Percentiles rank a stretch among this genome's conserved stretches.
Conservation (phyloP, 2,329 filamentous ascomycete genomes). For the Neonectria sp. region DNA sequence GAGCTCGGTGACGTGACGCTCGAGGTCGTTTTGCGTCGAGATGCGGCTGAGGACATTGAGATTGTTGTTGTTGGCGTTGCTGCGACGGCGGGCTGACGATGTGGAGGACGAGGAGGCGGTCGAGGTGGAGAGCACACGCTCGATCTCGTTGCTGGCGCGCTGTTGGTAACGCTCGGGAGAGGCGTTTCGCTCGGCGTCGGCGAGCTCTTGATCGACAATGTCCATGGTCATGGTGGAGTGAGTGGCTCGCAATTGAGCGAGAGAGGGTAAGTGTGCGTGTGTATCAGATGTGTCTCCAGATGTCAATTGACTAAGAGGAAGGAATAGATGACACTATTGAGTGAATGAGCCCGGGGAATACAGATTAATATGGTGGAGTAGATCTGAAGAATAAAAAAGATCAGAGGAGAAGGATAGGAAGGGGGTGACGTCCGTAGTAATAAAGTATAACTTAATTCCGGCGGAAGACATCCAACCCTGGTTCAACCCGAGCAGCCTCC, state of each 20-base stretch:
- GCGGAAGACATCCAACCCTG: background rate
- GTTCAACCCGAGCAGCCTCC: background rate
- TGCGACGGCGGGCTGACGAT: slow-evolving; percentile 33
- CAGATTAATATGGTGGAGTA: background rate
- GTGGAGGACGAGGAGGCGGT: slow-evolving; percentile 65
- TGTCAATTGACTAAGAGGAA: background rate
- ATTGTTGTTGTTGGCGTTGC: slow-evolving; percentile 42
- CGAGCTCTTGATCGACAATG: slow-evolving; percentile 68
- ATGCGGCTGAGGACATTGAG: slow-evolving; percentile 70
- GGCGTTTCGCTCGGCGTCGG: slow-evolving; percentile 69
- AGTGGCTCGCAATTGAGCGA: slow-evolving; percentile 8
- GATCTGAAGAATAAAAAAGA: slow-evolving; percentile 10
- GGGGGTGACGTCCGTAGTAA: slow-evolving; percentile 26
- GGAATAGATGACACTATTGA: background rate
- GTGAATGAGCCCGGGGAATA: background rate
- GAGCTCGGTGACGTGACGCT: slow-evolving; percentile 78
- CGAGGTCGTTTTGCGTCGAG: slow-evolving; percentile 77
- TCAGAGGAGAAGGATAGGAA: background rate
- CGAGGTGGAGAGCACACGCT: slow-evolving; percentile 70
- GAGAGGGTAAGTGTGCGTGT: background rate
- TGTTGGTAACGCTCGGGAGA: slow-evolving; percentile 57
- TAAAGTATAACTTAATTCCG: slow-evolving; percentile 19
- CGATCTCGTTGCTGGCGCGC: slow-evolving; percentile 69
- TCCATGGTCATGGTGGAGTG: slow-evolving; percentile 60
- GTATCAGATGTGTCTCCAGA: background rate